Evolutionary conservation across 306 rosid species (phyloP).

Genomic region (Benincasa hispida): DNA sequence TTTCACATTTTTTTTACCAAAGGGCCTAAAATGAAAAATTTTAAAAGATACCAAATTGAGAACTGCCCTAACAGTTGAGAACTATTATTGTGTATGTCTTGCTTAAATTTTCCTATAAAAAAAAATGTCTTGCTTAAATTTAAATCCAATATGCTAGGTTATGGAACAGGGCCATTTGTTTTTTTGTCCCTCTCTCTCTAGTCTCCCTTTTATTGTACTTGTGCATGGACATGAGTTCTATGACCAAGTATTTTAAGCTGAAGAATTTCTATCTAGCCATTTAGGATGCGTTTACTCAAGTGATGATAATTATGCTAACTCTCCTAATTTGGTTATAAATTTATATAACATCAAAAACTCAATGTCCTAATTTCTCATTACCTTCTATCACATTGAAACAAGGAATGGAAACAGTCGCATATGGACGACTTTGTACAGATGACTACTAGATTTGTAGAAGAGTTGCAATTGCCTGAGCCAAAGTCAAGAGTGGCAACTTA

Average conservation of each 20-base stretch:
- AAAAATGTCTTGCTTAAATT: not conserved
- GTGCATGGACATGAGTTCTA: not conserved
- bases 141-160: not conserved
- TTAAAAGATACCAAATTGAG: not conserved
- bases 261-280: not conserved
- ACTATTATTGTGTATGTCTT: not conserved
- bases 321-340: not conserved
- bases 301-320: not conserved
- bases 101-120: too few species aligned
- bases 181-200: not conserved
- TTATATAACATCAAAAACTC: not conserved
- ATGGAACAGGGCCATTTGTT: not conserved
- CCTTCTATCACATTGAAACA: not conserved
- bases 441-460: constrained; percentile 47
- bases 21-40: not conserved
- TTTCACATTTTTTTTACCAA: not conserved
- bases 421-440: constrained; percentile 61
- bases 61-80: not conserved
- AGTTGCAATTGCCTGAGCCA: constrained; percentile 51
- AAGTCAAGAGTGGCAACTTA: constrained; percentile 66
- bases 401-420: constrained; percentile 67
- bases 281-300: not conserved
- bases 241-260: not conserved
- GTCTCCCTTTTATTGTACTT: not conserved
- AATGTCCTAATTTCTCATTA: not conserved